Conservation (phyloP, 73 alveolate genomes). For the Paramecium tetraurelia region DNA sequence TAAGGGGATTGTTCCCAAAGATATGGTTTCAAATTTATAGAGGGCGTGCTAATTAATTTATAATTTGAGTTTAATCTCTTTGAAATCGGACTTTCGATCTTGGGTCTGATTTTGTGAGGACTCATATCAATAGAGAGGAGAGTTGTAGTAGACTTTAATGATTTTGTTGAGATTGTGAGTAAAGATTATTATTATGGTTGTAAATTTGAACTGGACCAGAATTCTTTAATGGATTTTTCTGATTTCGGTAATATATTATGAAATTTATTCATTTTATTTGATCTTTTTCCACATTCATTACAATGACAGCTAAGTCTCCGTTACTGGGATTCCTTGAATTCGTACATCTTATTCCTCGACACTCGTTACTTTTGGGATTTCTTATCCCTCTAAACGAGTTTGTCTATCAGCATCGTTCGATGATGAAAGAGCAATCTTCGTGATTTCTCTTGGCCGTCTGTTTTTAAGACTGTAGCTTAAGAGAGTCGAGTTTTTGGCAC, state of each 20-base stretch:
- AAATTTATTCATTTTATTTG: not conserved
- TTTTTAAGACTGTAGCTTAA: not conserved
- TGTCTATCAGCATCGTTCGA: not conserved
- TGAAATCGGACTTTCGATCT: not conserved
- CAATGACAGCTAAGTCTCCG: not conserved
- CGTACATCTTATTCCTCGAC: not conserved
- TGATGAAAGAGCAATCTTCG: not conserved
- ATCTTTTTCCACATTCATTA: not conserved
- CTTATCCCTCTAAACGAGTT: not conserved
- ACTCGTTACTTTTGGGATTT: not conserved
- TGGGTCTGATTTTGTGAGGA: not conserved
- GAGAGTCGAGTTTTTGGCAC: not conserved
- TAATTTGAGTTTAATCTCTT: not conserved
- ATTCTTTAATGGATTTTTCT: not conserved
- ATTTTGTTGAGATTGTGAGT: not conserved
- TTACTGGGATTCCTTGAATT: not conserved
- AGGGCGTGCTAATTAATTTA: not conserved
- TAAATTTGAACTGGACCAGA: not conserved
- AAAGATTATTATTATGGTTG: not conserved
- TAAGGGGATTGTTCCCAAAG: not conserved
- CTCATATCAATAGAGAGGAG: not conserved
- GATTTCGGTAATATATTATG: not conserved
- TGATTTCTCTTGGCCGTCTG: not conserved
- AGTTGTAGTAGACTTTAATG: constrained; percentile 9
- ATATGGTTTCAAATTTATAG: not conserved